Evolutionary conservation across 2,329 filamentous ascomycete species (phyloP), one percentile per base, ranked within the genome.

Genomic region (Penicillium paneum): DNA sequence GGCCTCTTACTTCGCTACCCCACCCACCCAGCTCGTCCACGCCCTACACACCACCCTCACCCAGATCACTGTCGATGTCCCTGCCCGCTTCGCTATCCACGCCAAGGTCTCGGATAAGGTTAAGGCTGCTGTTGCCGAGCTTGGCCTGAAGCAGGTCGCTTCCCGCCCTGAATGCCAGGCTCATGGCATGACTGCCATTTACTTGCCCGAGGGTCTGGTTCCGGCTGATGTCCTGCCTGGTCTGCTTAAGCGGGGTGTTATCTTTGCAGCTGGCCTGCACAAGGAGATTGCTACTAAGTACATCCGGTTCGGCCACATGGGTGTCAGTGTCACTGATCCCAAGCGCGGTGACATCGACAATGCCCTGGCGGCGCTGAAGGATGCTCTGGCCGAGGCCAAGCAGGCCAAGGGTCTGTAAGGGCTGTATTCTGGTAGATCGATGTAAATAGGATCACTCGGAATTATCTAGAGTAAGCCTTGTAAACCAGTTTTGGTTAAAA

Each of bases 141-240:
- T 97, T 34, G 94, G 94, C 4, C 81, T 99, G 56, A 89, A 91
- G 77, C 89, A 97, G 71, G 81, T 99, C 35, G 92, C 94, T 21
- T 75, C 83, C 34, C 89, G 93, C 73, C 88, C 89, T 0, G 91
- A 93, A 67, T 89, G 96, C 75, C 93, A 97, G 78, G 91, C 94
- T 39, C 93, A 96, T 73, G 91, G 90, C 67, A 99, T 99, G 94
- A 99, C 94, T 3, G 93, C 94, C 55, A 94, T 99, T 64, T 97
- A 94, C 75, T 82, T 99, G 52, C 94, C 94, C 1, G 90, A 97
- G 58, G 87, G 82, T 38, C 78, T 97, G 49, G 86, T 87, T 64
- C 87, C 89, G 29, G 83, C 91, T 2, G 90, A 96, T 62, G 80
- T 99, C 32, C 81, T 99, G 49, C 92, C 94, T 12, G 91, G 85